These are phyloP conservation scores for Arxiozyma heterogenica DNA, from an alignment of 1,139 yeast species.

Conservation along the genomic window DNA sequence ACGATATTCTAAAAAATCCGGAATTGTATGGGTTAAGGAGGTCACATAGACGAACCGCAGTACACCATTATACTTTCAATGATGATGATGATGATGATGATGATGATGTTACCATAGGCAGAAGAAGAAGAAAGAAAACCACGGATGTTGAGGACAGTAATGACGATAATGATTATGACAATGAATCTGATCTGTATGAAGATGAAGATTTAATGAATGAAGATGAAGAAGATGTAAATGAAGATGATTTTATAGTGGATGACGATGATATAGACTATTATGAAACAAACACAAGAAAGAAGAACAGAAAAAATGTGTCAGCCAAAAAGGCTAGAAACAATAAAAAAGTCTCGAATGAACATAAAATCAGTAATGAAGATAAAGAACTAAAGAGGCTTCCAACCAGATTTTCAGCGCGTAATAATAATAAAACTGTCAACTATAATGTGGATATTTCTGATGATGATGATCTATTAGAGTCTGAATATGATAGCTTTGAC, in stretches of 20 bases:
- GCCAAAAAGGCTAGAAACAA: slow-evolving; percentile 15
- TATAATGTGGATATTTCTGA: slow-evolving; percentile 68
- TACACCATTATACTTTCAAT: slow-evolving; percentile 36
- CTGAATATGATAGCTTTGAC: slow-evolving; percentile 34
- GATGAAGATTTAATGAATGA: slow-evolving; percentile 18
- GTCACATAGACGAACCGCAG: slow-evolving; percentile 57
- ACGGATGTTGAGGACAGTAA: slow-evolving; percentile 16
- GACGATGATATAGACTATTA: slow-evolving; percentile 25
- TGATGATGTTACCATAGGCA: slow-evolving; percentile 14
- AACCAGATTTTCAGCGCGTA: slow-evolving; percentile 71
- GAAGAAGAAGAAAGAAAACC: slow-evolving; percentile 20
- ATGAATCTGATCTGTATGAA: slow-evolving; percentile 20
- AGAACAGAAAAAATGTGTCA: slow-evolving; percentile 14
- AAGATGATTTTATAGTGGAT: slow-evolving; percentile 19
- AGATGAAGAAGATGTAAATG: slow-evolving; percentile 29
- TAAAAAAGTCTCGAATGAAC: slow-evolving; percentile 5
- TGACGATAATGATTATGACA: slow-evolving; percentile 21
- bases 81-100: slow-evolving; percentile 34
- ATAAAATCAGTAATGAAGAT: slow-evolving; percentile 8
- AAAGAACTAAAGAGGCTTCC: slow-evolving; percentile 23
- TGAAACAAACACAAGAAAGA: slow-evolving; percentile 22
- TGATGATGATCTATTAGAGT: slow-evolving; percentile 52
- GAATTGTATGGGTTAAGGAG: slow-evolving; percentile 88
- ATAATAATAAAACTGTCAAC: slow-evolving; percentile 56
- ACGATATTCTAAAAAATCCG: slow-evolving; percentile 49